phyloP scores from a whole-genome alignment of 1,284 basidiomycete genomes.

The Heterobasidion occidentale region DNA sequence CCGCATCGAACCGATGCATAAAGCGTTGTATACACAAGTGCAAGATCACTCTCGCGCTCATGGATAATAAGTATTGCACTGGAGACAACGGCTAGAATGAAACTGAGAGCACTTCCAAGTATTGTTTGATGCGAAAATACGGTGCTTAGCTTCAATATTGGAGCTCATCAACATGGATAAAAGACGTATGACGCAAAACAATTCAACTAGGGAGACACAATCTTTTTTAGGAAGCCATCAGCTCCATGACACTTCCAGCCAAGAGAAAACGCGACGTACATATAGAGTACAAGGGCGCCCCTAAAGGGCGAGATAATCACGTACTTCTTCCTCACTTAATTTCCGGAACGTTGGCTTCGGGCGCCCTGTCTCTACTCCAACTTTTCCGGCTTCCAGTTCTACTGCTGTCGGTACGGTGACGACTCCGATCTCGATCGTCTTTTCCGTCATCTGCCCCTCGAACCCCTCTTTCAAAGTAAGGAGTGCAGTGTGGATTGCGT shows the following conservation, averaged over 20 bases:
- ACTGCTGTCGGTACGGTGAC: constrained; percentile 80
- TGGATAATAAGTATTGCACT: no score
- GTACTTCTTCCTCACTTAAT: constrained; percentile 88
- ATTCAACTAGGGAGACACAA: no score
- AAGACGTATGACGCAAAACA: no score
- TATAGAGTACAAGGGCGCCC: background rate
- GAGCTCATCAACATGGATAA: no score
- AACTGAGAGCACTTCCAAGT: no score
- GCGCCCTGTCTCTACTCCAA: constrained; percentile 60
- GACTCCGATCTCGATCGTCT: constrained; percentile 98
- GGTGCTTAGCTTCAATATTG: no score
- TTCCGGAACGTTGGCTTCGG: constrained; percentile 88
- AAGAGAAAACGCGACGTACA: background rate
- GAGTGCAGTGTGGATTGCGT: constrained; percentile 99
- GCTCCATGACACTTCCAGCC: background rate
- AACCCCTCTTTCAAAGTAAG: constrained; percentile 98
- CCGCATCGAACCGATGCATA: no score
- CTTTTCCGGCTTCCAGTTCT: constrained; percentile 68
- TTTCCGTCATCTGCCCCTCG: constrained; percentile 99
- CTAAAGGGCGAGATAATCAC: constrained; percentile 84
- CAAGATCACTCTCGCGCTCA: no score
- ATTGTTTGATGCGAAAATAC: no score
- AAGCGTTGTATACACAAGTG: no score
- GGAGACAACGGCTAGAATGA: no score
- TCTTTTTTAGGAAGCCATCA: no score